Conservation (phyloP, 2,329 filamentous ascomycete genomes). For the Hymenoscyphus repandus region DNA sequence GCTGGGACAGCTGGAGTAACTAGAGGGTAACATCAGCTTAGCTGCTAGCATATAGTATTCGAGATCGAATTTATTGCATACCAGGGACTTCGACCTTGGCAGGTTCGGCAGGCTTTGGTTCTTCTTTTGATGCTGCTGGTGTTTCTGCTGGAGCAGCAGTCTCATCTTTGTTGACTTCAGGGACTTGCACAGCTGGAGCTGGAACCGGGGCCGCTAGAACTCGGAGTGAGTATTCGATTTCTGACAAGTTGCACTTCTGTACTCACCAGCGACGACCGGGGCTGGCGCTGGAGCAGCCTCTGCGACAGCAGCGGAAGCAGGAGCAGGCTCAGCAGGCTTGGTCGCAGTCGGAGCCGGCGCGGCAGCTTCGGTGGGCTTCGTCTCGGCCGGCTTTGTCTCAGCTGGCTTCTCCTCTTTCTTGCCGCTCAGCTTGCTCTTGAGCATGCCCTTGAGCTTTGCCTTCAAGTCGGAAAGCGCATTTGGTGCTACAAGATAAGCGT, state of each 20-base stretch:
- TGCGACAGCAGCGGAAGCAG: slow-evolving; percentile 2
- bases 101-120: slow-evolving; percentile 17
- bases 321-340: slow-evolving; percentile 12
- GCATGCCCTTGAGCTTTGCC: slow-evolving; percentile 28
- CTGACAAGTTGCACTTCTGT: background rate
- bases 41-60: background rate
- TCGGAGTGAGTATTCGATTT: background rate
- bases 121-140: slow-evolving; percentile 14
- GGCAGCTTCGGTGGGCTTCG: slow-evolving; percentile 9
- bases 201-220: no score
- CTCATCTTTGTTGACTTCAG: no score
- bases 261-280: slow-evolving; percentile 14
- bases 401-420: slow-evolving; percentile 23
- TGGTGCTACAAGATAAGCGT: slow-evolving; percentile 21
- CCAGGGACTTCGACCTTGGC: slow-evolving; percentile 15
- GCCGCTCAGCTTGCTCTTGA: slow-evolving; percentile 27
- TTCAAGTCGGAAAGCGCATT: slow-evolving; percentile 28
- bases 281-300: background rate
- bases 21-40: slow-evolving; percentile 3
- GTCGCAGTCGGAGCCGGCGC: slow-evolving; percentile 16
- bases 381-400: slow-evolving; percentile 16
- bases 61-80: background rate
- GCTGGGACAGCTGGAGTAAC: slow-evolving; percentile 14
- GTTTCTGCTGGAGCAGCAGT: background rate
- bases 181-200: no score